Base-by-base conservation (phyloP, 1,139 yeast species). In the Saccharomycopsis hybrid region DNA sequence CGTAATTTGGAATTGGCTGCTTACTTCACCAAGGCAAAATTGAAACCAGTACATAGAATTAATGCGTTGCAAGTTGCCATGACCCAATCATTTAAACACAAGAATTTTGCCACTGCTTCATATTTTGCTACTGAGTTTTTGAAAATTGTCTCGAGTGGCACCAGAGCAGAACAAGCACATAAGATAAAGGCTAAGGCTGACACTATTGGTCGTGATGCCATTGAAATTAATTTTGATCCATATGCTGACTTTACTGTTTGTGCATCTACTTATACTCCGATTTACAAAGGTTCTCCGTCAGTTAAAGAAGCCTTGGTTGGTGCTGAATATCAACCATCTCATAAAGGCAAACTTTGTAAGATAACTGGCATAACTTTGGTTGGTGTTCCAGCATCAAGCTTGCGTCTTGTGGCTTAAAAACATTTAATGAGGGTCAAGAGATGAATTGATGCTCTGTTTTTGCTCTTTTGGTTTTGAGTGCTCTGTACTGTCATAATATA, bases 351-450 rank as follows among this genome's bases (percentile, higher is more conserved):
- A 58, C 62, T 88, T 42, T 92, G 96, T 69, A 72, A 69, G 50
- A 81, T 94, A 56, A 86, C 97, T 4, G 69, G 74, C 44, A 73
- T 94, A 56, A 85, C 97, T 5, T 71, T 77, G 49, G 80, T 94
- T 56, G 98, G 98, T 29, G 88, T 89, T n/a, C 86, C 94, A 30
- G 95, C 96, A n/a, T 85, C 96, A 31, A 98, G 98, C 27, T 76
- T 90, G 61, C 80, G 94, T 58, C 73, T 80, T 38, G 27, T 46
- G 11, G 48, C 31, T 30, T 46, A 42, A 18, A 18, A 18, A 18
- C 18, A 18, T 18, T 18, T 18, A 18, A 18, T 18, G 18, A 18
- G 18, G 18, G 18, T 18, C 18, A 18, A 18, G 18, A 18, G 18
- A 18, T 18, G 18, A 18, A 18, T 18, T 18, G 18, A 18, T 18